Conservation (phyloP, 345 rosid species). For the Passiflora organensis region DNA sequence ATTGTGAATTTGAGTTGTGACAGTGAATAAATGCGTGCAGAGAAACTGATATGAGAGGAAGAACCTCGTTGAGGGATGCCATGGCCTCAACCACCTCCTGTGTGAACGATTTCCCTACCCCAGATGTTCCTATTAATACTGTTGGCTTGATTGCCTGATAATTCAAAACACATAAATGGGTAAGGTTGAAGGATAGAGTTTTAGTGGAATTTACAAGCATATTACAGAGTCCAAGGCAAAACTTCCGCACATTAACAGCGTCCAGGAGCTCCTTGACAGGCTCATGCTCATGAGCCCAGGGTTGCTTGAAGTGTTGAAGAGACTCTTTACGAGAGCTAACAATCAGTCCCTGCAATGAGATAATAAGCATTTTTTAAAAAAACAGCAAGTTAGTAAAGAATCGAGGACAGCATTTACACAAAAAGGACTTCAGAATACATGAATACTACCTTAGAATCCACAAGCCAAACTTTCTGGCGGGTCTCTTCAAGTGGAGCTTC, state of each 20-base stretch:
- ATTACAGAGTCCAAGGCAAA: slow-evolving; percentile 1
- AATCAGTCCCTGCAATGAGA: slow-evolving; percentile 63
- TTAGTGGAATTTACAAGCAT: not conserved
- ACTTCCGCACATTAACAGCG: slow-evolving; percentile 63
- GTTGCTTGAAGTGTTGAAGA: slow-evolving; percentile 91
- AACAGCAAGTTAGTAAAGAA: no score
- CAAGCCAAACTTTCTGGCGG: slow-evolving; percentile 91
- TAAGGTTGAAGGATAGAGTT: slow-evolving; percentile 7
- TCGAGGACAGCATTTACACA: not conserved
- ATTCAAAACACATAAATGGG: slow-evolving; percentile 1
- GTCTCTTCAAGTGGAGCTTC: slow-evolving; percentile 60
- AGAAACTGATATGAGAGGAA: slow-evolving; percentile 13
- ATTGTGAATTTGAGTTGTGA: not conserved
- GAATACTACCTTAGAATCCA: slow-evolving; percentile 79
- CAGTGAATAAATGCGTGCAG: not conserved
- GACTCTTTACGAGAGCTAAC: slow-evolving; percentile 65
- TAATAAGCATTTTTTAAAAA: not conserved
- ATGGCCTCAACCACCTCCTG: slow-evolving; percentile 85
- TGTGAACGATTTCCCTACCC: slow-evolving; percentile 87
- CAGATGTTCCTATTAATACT: slow-evolving; percentile 88
- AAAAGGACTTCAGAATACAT: slow-evolving; percentile 5
- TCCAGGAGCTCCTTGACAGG: slow-evolving; percentile 59
- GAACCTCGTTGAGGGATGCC: slow-evolving; percentile 76
- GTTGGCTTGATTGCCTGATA: slow-evolving; percentile 85
- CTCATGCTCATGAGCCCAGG: slow-evolving; percentile 90